Evolutionary conservation across 2,329 filamentous ascomycete genomes (phyloP), one percentile per base, ranked within the genome.

Genomic region (Colletotrichum echinochloae): DNA sequence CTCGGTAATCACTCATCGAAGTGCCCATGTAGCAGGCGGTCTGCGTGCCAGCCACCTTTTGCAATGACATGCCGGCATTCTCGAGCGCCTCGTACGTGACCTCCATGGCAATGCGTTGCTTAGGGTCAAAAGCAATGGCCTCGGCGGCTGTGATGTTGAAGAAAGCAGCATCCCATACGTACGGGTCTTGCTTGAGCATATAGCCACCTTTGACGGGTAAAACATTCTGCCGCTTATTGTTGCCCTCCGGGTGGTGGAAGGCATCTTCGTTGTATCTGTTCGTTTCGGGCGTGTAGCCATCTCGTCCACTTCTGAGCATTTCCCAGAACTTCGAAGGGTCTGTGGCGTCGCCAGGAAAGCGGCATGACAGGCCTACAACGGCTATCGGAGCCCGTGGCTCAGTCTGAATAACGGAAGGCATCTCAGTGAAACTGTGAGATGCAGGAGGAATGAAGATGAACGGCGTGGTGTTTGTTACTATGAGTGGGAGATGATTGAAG

Each of bases 81-180:
- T 76, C 74, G 5, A 76, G 37, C 5, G 73, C 66, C 28, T 76
- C 75, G 28, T 70, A 76, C 9, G 68, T 67, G 0, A 74, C 67
- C 46, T 76, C 74, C 4, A 76, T 65, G 18, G 74, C 28, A n/a
- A 74, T 72, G 9, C 75, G 64, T 60, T 76, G 75, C 60, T 64
- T 62, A n/a, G 65, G 65, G 59, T 67, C 65, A 70, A 84, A 78
- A 30, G 74, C 76, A 57, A 76, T 75, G n/a, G 81, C 81, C 70
- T 85, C 83, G 18, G 76, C 72, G 1, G 78, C 76, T 1, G 74
- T 78, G 52, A 84, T 82, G 52, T 77, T 75, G 74, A 85, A 85
- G 74, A 85, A 83, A 5, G 71, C 66, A 1, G 78, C 46, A 71
- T 84, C 82, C 62, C 83, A 83, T 26, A 64, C 69, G 16, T 74